These are phyloP conservation scores for Pleurotus djamor DNA, from an alignment of 768 basidiomycete species.

Conservation along the genomic window DNA sequence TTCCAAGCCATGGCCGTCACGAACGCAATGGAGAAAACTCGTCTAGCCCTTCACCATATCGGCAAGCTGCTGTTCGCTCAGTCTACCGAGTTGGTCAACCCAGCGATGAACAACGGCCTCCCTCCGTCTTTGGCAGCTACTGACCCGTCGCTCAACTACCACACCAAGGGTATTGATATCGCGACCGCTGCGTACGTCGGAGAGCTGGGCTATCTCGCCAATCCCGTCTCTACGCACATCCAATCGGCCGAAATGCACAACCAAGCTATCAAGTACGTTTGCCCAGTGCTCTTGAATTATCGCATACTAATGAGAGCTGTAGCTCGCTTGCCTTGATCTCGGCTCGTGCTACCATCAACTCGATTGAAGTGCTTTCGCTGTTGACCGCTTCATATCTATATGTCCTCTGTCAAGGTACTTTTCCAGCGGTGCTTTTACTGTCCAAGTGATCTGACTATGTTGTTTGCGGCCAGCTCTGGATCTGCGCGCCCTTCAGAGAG, in stretches of 20 bases:
- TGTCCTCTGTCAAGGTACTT: slow-evolving; percentile 58
- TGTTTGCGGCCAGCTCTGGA: slow-evolving; percentile 55
- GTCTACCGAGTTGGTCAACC: slow-evolving; percentile 70
- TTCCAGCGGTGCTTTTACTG: not conserved
- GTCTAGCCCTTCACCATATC: slow-evolving; percentile 66
- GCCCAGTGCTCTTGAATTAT: not conserved
- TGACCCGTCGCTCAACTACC: slow-evolving; percentile 81
- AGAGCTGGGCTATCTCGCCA: slow-evolving; percentile 81
- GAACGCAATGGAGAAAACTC: slow-evolving; percentile 86
- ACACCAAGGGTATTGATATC: slow-evolving; percentile 84
- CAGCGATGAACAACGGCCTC: slow-evolving; percentile 76
- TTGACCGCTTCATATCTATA: slow-evolving; percentile 77
- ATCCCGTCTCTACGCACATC: slow-evolving; percentile 81
- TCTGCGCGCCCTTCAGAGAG: slow-evolving; percentile 67
- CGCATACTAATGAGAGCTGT: slow-evolving; percentile 12
- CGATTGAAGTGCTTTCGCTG: slow-evolving; percentile 76
- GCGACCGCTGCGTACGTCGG: slow-evolving; percentile 78
- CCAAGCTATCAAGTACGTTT: slow-evolving; percentile 81
- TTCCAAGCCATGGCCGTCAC: slow-evolving; percentile 89
- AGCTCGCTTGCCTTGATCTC: slow-evolving; percentile 86
- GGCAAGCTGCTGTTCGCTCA: slow-evolving; percentile 72
- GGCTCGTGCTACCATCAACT: slow-evolving; percentile 73
- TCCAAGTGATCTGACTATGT: slow-evolving; percentile 4
- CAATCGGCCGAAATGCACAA: slow-evolving; percentile 93
- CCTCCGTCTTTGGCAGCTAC: slow-evolving; percentile 79